Percentiles rank a stretch among this genome's conserved stretches.
These are phyloP conservation scores for Phytopythium litorale DNA, from an alignment of 352 stramenopile genomes.

Conservation along the genomic window DNA sequence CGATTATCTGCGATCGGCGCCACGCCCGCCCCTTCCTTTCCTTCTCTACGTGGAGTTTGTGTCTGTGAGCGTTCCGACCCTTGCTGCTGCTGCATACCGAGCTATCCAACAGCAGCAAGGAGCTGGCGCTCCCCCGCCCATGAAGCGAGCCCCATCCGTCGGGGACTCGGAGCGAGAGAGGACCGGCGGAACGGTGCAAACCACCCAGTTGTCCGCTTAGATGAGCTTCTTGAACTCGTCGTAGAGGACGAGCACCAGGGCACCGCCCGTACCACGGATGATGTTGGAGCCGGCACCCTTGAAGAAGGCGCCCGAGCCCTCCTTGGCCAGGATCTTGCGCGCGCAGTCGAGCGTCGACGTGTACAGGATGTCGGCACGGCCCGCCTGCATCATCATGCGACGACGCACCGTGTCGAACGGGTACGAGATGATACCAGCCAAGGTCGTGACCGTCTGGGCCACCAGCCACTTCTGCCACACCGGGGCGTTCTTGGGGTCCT, in stretches of 20 bases:
- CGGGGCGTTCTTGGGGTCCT: constrained; percentile 81
- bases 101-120: background rate
- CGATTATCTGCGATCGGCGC: constrained; percentile 4
- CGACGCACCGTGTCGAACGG: constrained; percentile 95
- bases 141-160: background rate
- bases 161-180: background rate
- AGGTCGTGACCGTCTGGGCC: constrained; percentile 89
- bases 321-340: constrained; percentile 95
- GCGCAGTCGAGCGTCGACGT: constrained; percentile 96
- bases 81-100: background rate
- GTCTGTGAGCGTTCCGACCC: background rate
- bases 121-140: background rate
- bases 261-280: constrained; percentile 97
- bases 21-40: constrained; percentile 1
- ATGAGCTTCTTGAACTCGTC: constrained; percentile 97
- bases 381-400: constrained; percentile 98
- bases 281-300: constrained; percentile 99
- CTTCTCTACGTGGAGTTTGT: constrained; percentile 7
- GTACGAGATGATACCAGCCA: constrained; percentile 94
- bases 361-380: constrained; percentile 97
- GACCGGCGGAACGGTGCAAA: background rate
- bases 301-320: constrained; percentile 96
- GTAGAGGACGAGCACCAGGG: constrained; percentile 98
- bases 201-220: constrained; percentile 11
- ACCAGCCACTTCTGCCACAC: constrained; percentile 91